Evolutionary conservation across 257 asterid genomes (phyloP), one percentile per base, ranked within the genome.

Genomic region (Asclepias syriaca): DNA sequence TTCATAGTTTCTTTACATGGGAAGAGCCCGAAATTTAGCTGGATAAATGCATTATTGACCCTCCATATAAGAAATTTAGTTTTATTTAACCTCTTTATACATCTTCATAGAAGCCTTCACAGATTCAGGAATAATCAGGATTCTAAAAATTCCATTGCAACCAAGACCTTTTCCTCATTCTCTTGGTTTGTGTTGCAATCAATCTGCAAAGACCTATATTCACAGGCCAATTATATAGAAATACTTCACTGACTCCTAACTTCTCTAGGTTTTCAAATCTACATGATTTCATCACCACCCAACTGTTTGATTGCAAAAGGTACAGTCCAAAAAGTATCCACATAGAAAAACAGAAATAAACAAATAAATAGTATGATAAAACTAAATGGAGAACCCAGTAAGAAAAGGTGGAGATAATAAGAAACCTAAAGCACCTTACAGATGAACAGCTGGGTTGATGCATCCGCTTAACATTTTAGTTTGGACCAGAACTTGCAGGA

Each of bases 401-500:
- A 16, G 48, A 6, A 67, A 56, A 65, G 21, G 56, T 45, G 59
- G 9, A 39, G 21, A 49, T 22, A 12, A 68, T 22, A 15, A 50
- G 7, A 27, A 39, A 16, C 34, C 12, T 54, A 71, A 60, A 74
- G 72, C 76, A 79, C 83, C 68, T 50, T 12, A 63, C 22, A 59
- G 64, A 72, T 72, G 72, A 57, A 65, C 61, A 39, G 70, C 29
- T 16, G 43, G 67, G 68, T 69, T 15, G 80, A 65, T 77, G 76
- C 60, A 67, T 65, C 60, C 43, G 56, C 70, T 74, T 67, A 63
- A 59, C 65, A 72, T 64, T 81, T 68, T 18, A 89, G 77, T 75
- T 80, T 57, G 90, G 84, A 65, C 87, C 66, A 66, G 97, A 84
- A 80, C 78, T 75, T 72, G 89, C 78, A 73, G 89, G 83, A 56